Conservation (phyloP, 768 basidiomycete species). For the Rubroboletus satanas region DNA sequence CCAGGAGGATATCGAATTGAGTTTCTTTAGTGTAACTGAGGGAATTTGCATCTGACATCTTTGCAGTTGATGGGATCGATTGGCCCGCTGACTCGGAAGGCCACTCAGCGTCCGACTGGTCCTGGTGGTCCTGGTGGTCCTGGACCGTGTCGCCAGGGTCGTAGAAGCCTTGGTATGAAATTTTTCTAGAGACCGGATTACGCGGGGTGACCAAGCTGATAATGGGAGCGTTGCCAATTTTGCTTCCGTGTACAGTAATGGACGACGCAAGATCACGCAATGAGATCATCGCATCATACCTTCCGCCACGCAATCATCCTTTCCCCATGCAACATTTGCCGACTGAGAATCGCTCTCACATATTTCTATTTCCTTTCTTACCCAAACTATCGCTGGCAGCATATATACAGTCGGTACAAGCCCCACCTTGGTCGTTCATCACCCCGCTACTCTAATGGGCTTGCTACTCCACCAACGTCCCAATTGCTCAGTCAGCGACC, state of each 20-base stretch:
- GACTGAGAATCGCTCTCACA: background rate
- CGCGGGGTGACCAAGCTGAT: background rate
- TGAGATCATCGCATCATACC: constrained; percentile 18
- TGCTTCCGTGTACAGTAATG: background rate
- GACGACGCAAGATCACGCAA: constrained; percentile 34
- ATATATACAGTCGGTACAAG: constrained; percentile 5
- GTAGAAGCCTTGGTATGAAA: background rate
- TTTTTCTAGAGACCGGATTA: background rate
- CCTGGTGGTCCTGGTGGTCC: no score
- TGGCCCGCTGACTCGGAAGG: no score
- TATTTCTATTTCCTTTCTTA: background rate
- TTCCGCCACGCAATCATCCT: background rate
- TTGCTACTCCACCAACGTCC: constrained; percentile 4
- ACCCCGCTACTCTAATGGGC: constrained; percentile 17
- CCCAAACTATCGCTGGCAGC: background rate
- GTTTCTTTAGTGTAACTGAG: background rate
- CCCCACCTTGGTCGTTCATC: no score
- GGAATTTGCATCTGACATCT: constrained; percentile 1
- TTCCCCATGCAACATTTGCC: background rate
- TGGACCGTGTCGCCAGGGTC: no score
- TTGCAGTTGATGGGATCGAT: background rate
- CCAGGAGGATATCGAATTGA: background rate
- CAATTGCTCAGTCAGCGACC: background rate
- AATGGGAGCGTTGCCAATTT: constrained; percentile 4
- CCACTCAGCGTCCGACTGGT: background rate